Evolutionary conservation across 768 basidiomycete species (phyloP).

Genomic region (Hygrocybe punicea): DNA sequence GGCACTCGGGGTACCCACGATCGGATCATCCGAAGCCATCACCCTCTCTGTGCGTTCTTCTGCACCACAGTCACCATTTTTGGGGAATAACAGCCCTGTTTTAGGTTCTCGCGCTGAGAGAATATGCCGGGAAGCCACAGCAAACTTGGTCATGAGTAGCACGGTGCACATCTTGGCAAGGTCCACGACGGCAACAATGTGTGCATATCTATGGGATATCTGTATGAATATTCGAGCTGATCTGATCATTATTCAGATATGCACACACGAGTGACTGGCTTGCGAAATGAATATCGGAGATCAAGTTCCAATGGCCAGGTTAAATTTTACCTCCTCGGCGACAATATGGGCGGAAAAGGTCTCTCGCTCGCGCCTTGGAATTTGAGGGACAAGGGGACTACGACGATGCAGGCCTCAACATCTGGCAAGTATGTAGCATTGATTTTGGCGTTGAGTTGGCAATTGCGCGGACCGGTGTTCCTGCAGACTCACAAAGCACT

Average conservation of each 20-base stretch:
- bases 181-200: constrained; percentile 46
- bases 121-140: constrained; percentile 55
- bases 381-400: constrained; percentile 4
- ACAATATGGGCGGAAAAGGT: constrained; percentile 1
- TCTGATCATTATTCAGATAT: not conserved
- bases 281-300: not conserved
- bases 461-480: not conserved
- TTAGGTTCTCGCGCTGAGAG: constrained; percentile 48
- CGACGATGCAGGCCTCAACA: not conserved
- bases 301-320: not conserved
- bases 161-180: constrained; percentile 59
- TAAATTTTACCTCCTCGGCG: not conserved
- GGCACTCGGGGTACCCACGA: constrained; percentile 1
- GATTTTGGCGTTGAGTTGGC: not conserved
- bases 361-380: not conserved
- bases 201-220: not conserved
- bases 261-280: not conserved
- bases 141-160: constrained; percentile 56
- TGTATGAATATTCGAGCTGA: not conserved
- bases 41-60: not conserved
- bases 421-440: too few relatives aligned
- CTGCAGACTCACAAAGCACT: too few relatives aligned
- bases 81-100: not conserved
- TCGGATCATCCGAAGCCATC: constrained; percentile 6
- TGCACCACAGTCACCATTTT: not conserved